Evolutionary conservation across 257 asterid genomes (phyloP).

Genomic region (Linderniella brevidens): DNA sequence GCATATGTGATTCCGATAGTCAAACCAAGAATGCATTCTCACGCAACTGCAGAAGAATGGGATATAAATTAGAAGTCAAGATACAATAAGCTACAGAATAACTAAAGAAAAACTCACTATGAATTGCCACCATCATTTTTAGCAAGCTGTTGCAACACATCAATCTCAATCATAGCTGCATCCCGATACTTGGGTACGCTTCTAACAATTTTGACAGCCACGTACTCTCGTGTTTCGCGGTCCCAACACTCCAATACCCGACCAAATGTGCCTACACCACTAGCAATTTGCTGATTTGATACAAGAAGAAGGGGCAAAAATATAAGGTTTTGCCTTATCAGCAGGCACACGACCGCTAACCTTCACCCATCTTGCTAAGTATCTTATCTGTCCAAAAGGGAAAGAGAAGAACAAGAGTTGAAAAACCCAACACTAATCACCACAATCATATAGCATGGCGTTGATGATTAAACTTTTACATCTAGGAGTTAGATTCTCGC

Average conservation of each 20-base stretch:
- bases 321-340: conserved; percentile 7
- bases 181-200: conserved; percentile 62
- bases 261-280: conserved; percentile 52
- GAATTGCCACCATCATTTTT: conserved; percentile 38
- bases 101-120: conserved; percentile 25
- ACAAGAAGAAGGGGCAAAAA: too few species aligned
- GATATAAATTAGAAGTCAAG: conserved; percentile 16
- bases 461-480: conserved; percentile 55
- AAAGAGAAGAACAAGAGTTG: conserved; percentile 3
- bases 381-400: conserved; percentile 46
- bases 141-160: conserved; percentile 55
- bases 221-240: conserved; percentile 56
- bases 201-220: conserved; percentile 67
- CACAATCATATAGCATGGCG: conserved; percentile 8
- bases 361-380: conserved; percentile 84
- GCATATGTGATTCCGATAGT: conserved; percentile 80
- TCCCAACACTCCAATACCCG: conserved; percentile 69
- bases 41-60: conserved; percentile 86
- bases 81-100: conserved; percentile 12
- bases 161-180: conserved; percentile 81
- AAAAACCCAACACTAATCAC: too few species aligned
- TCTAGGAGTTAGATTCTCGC: conserved; percentile 91
- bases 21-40: conserved; percentile 88
- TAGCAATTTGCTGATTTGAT: too few species aligned
- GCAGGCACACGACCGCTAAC: conserved; percentile 13